Conservation (phyloP, 1,284 basidiomycete genomes). For the Rhizoctonia solani region DNA sequence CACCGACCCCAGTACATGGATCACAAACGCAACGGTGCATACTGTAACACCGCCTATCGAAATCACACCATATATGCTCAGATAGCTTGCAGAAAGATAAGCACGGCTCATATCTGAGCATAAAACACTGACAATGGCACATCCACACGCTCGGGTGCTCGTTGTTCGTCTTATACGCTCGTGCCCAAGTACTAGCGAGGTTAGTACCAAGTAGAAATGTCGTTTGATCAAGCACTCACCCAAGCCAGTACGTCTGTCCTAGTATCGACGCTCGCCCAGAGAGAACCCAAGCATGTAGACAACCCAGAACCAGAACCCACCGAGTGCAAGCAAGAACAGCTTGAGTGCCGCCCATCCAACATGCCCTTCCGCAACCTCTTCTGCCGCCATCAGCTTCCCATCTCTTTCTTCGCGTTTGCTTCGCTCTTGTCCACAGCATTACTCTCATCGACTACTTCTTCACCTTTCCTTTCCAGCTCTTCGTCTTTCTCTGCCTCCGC, state of each 20-base stretch:
- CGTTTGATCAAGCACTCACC: slow-evolving; percentile 41
- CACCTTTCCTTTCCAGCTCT: slow-evolving; percentile 49
- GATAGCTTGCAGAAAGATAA: slow-evolving; percentile 47
- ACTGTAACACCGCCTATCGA: slow-evolving; percentile 44
- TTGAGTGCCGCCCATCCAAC: slow-evolving; percentile 53
- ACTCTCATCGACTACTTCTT: slow-evolving; percentile 40
- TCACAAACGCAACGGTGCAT: slow-evolving; percentile 46
- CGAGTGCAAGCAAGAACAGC: slow-evolving; percentile 44
- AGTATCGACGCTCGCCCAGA: slow-evolving; percentile 38
- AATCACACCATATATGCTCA: slow-evolving; percentile 53
- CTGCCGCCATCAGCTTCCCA: slow-evolving; percentile 59
- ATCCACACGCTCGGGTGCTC: slow-evolving; percentile 43
- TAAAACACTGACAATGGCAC: slow-evolving; percentile 46
- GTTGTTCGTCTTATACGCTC: slow-evolving; percentile 45
- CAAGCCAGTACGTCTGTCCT: no score
- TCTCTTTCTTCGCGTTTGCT: slow-evolving; percentile 43
- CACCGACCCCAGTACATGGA: slow-evolving; percentile 52
- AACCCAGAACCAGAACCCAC: slow-evolving; percentile 50
- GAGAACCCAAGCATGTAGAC: slow-evolving; percentile 26
- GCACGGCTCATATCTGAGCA: neutral
- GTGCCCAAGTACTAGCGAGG: slow-evolving; percentile 49
- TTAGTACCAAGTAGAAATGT: slow-evolving; percentile 44
- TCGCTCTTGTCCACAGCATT: slow-evolving; percentile 44
- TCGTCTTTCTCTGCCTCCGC: slow-evolving; percentile 42
- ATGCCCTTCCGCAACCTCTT: slow-evolving; percentile 63